phyloP scores from a whole-genome alignment of 2,329 filamentous ascomycete species.

The Xylaria sp. region DNA sequence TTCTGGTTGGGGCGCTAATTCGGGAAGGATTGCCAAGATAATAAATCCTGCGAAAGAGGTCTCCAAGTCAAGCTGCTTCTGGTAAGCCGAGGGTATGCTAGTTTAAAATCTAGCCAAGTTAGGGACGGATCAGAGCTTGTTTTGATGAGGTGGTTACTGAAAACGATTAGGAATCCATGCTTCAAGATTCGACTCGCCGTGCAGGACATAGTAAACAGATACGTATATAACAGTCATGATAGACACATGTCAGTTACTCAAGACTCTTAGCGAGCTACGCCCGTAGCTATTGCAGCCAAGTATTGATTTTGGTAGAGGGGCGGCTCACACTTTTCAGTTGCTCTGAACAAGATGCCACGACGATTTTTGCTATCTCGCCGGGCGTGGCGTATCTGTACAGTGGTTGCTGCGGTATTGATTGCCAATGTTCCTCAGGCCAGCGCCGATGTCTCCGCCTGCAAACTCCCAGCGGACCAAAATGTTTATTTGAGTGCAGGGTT shows the following conservation, averaged over 20 bases:
- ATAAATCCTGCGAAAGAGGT: too few species aligned
- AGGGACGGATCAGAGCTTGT: neutral
- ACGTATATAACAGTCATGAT: neutral
- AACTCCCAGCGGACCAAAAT: conserved; percentile 42
- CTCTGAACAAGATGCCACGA: neutral
- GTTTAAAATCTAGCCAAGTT: neutral
- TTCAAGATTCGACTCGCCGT: neutral
- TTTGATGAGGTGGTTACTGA: neutral
- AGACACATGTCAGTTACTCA: neutral
- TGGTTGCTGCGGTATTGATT: neutral
- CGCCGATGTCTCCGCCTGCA: conserved; percentile 41
- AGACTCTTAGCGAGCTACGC: neutral
- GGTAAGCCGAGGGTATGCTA: neutral
- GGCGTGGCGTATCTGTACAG: conserved; percentile 7
- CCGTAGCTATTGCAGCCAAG: neutral
- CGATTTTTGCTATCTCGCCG: neutral
- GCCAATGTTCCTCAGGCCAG: neutral
- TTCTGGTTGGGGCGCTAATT: too few species aligned
- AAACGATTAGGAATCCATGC: neutral
- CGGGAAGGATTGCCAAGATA: too few species aligned
- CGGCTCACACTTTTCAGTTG: neutral
- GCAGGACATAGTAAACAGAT: neutral
- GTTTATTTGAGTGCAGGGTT: conserved; percentile 49
- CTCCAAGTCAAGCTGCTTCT: neutral
- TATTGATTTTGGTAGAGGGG: neutral